These are phyloP conservation scores for Rhodotorula babjevae DNA, from an alignment of 768 basidiomycete species.

Conservation along the genomic window DNA sequence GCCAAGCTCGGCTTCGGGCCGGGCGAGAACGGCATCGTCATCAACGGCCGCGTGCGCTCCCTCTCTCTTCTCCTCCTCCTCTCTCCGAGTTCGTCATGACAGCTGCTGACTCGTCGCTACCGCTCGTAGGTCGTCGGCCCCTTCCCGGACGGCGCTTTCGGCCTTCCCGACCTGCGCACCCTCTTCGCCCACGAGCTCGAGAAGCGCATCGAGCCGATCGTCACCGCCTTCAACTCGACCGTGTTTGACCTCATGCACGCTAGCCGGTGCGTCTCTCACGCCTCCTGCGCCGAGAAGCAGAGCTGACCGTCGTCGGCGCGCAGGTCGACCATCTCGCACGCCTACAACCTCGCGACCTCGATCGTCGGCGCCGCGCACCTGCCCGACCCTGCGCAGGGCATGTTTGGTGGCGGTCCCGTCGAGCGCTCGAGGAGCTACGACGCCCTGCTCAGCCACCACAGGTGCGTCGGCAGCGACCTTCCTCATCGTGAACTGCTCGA, in stretches of 20 bases:
- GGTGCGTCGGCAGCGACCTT: slow-evolving; percentile 2
- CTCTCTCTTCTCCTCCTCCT: background rate
- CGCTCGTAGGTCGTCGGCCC: slow-evolving; percentile 77
- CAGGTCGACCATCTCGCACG: slow-evolving; percentile 53
- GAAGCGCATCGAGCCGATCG: slow-evolving; percentile 65
- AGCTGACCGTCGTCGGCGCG: background rate
- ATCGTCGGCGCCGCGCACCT: slow-evolving; percentile 65
- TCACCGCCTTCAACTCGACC: slow-evolving; percentile 56
- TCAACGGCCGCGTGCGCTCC: slow-evolving; percentile 73
- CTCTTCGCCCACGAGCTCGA: slow-evolving; percentile 69
- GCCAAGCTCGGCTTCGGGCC: slow-evolving; percentile 17
- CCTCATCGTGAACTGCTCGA: too few species aligned
- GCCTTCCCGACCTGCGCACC: slow-evolving; percentile 62
- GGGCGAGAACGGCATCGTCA: slow-evolving; percentile 61
- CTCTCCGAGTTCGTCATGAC: too few species aligned
- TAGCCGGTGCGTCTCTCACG: slow-evolving; percentile 2
- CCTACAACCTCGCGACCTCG: slow-evolving; percentile 65
- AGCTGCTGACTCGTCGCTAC: background rate
- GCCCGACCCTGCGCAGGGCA: slow-evolving; percentile 47
- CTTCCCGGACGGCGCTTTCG: slow-evolving; percentile 59
- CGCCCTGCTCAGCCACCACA: slow-evolving; percentile 9
- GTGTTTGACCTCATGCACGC: slow-evolving; percentile 48
- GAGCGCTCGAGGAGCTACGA: slow-evolving; percentile 15
- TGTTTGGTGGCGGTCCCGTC: slow-evolving; percentile 23
- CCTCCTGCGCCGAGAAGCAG: too few species aligned